Evolutionary conservation across 176 grass and related monocot species (phyloP).

Genomic region (Eragrostis nindensis): DNA sequence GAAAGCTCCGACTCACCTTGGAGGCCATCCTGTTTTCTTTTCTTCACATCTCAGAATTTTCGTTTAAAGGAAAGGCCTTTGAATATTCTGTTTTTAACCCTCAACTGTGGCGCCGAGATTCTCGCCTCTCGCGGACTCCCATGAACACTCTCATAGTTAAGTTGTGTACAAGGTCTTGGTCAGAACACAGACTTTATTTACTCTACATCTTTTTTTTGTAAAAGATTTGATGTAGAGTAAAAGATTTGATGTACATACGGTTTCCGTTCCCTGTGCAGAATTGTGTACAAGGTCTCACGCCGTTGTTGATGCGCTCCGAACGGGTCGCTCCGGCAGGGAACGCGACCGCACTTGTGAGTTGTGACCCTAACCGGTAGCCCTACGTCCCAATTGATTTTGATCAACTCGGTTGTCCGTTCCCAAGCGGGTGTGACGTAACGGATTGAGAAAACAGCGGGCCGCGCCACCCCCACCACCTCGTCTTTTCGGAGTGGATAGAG

Average conservation of each 20-base stretch:
- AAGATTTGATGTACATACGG: too few relatives aligned
- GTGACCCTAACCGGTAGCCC: not conserved
- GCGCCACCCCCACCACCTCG: not conserved
- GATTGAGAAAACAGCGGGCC: slow-evolving; percentile 18
- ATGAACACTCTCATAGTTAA: not conserved
- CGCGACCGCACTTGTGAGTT: not conserved
- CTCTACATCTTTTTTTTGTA: too few relatives aligned
- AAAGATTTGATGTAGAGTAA: too few relatives aligned
- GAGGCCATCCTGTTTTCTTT: not conserved
- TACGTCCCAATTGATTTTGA: slow-evolving; percentile 9
- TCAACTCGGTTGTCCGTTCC: slow-evolving; percentile 16
- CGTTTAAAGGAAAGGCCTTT: slow-evolving; percentile 34
- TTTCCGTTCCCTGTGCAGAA: too few relatives aligned
- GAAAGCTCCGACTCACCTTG: slow-evolving; percentile 17
- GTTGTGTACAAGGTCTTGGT: not conserved
- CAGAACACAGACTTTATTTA: too few relatives aligned
- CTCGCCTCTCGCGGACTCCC: not conserved
- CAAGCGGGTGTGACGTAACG: slow-evolving; percentile 18
- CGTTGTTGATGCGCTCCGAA: not conserved
- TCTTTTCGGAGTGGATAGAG: not conserved
- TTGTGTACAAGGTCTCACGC: too few relatives aligned
- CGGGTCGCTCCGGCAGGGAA: not conserved
- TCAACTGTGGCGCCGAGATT: not conserved
- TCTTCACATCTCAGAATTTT: slow-evolving; percentile 4
- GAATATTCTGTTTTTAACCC: slow-evolving; percentile 35